Evolutionary conservation across 225 moss, liverwort and hornwort species (phyloP).

Genomic region (Pseudisothecium myosuroides): DNA sequence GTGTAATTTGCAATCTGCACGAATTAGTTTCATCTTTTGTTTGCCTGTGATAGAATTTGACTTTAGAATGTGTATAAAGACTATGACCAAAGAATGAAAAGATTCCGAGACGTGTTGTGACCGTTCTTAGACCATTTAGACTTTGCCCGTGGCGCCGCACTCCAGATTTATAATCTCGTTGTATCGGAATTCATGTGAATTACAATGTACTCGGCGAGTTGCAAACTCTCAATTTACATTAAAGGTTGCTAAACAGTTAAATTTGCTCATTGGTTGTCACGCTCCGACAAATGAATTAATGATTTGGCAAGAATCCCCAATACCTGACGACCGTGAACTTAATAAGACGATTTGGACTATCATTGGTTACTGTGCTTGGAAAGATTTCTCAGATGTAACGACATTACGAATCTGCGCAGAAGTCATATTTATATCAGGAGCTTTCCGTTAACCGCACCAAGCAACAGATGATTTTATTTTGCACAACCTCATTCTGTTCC

Average conservation of each 20-base stretch:
- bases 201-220: background rate
- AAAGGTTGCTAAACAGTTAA: fast-evolving
- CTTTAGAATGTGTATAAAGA: background rate
- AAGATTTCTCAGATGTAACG: no score
- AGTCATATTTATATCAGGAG: no score
- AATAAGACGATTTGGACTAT: fast-evolving
- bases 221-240: fast-evolving
- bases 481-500: fast-evolving
- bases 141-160: no score
- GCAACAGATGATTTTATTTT: background rate
- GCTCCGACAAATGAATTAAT: no score
- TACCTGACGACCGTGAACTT: no score
- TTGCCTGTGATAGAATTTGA: background rate
- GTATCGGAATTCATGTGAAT: fast-evolving
- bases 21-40: background rate
- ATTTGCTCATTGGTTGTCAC: no score
- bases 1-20: background rate
- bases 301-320: no score
- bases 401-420: no score
- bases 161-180: no score
- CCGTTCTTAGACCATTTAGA: fast-evolving
- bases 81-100: no score
- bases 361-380: no score
- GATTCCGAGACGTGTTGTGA: background rate
- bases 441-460: no score